Evolutionary conservation across 352 stramenopile species (phyloP).

Genomic region (Phytophthora lateralis): DNA sequence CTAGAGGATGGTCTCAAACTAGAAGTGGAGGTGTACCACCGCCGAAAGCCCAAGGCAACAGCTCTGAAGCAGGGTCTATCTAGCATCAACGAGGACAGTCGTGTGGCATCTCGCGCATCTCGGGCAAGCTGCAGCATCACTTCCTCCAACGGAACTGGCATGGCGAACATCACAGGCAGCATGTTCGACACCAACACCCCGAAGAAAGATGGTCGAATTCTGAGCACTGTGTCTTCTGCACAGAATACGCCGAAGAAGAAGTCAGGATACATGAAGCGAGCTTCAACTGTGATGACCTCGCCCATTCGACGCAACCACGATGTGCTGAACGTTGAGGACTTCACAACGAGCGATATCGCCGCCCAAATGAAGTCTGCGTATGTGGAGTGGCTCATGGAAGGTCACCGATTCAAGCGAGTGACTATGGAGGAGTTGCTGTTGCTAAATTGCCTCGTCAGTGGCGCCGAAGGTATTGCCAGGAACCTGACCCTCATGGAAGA

Average conservation of each 20-base stretch:
- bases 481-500: constrained; percentile 80
- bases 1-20: constrained; percentile 79
- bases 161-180: constrained; percentile 42
- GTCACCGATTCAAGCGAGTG: constrained; percentile 71
- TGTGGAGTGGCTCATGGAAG: constrained; percentile 83
- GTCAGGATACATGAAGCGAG: constrained; percentile 17
- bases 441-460: constrained; percentile 85
- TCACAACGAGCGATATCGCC: constrained; percentile 72
- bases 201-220: constrained; percentile 41
- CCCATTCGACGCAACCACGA: constrained; percentile 81
- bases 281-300: constrained; percentile 48
- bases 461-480: constrained; percentile 73
- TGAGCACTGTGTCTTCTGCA: constrained; percentile 33
- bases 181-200: constrained; percentile 50
- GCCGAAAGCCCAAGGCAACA: constrained; percentile 39
- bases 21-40: constrained; percentile 74
- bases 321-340: constrained; percentile 83
- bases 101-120: constrained; percentile 6
- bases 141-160: constrained; percentile 34
- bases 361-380: constrained; percentile 76
- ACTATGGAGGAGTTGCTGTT: constrained; percentile 84
- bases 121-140: constrained; percentile 36
- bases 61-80: constrained; percentile 33
- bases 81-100: constrained; percentile 46
- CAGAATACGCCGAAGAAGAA: constrained; percentile 35